phyloP scores from a whole-genome alignment of 148 eudicot genomes.

The Salicornia ramosissima region DNA sequence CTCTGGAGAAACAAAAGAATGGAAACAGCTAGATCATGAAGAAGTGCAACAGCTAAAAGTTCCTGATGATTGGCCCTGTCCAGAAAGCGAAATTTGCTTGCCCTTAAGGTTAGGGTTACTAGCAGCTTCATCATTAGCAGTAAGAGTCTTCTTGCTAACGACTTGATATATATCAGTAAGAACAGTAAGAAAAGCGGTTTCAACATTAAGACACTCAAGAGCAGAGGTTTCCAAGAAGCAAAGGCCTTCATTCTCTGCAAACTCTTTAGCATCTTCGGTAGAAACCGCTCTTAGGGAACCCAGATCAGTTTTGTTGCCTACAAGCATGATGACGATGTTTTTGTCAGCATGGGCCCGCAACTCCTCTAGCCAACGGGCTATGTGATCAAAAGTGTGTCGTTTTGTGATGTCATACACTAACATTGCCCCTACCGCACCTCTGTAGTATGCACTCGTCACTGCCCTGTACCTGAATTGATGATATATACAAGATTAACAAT shows the following conservation, averaged over 20 bases:
- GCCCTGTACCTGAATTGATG: conserved; percentile 43
- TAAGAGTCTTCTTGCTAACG: conserved; percentile 43
- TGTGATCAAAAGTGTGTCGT: conserved; percentile 46
- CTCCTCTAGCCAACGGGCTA: conserved; percentile 51
- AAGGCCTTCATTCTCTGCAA: conserved; percentile 45
- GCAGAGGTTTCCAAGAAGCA: conserved; percentile 64
- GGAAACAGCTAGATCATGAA: neutral
- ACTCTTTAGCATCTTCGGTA: conserved; percentile 53
- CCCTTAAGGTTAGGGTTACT: conserved; percentile 21
- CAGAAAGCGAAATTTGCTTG: conserved; percentile 18
- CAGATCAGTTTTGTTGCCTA: conserved; percentile 55
- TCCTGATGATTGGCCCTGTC: conserved; percentile 11
- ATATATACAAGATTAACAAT: too few relatives aligned
- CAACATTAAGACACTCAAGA: conserved; percentile 34
- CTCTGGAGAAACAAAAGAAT: neutral
- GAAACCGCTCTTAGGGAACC: conserved; percentile 43
- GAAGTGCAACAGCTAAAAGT: conserved; percentile 8
- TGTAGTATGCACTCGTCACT: conserved; percentile 59
- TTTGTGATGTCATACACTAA: conserved; percentile 54
- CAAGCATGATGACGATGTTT: conserved; percentile 51
- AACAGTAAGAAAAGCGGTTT: conserved; percentile 38
- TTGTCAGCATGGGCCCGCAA: conserved; percentile 53
- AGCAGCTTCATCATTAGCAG: conserved; percentile 38
- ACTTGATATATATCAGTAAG: conserved; percentile 46
- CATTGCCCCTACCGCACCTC: conserved; percentile 64